Base-by-base conservation (phyloP, 495 filamentous ascomycete genomes). In the Podospora conica region DNA sequence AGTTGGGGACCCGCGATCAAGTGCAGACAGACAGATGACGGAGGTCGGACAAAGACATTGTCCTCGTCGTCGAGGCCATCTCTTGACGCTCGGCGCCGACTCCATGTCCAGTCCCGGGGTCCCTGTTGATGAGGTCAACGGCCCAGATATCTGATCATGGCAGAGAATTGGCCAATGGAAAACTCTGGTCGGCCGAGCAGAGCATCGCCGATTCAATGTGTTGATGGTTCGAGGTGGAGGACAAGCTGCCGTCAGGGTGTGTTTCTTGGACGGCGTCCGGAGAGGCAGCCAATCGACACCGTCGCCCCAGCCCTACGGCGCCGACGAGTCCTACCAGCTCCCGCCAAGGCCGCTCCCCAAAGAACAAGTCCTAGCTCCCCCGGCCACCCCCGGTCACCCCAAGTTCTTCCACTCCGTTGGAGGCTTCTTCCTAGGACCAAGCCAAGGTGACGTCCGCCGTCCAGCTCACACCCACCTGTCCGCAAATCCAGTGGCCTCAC, bases 271-370 rank as follows among this genome's bases (percentile, higher is more conserved):
- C 40, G 40, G 40, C 40, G n/a, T 48, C 11, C 40, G 68, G 56
- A 66, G 71, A 74, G 72, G 69, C 68, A 74, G 60, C 72, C 72
- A 72, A 74, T 74, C 66, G 59, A 29, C 18, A 28, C 21, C 31
- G 53, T 40, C 65, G 60, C n/a, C 53, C 48, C 25, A 48, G 65
- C 65, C 68, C 55, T 65, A 64, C 70, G 62, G 70, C 55, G 61
- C 58, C 68, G 65, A 58, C 63, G 58, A 63, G 65, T 63, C 61
- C 61, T 59, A 65, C 61, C 55, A 33, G n/a, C 33, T 53, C 20
- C 60, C 53, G 66, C 61, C 55, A 48, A 48, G 40, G 15, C 40
- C 40, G 40, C 40, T 48, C 40, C 18, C 40, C 40, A 48, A 11
- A n/a, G 18, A 48, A 8, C 61, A 68, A 64, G 61, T 66, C 60